phyloP scores from a whole-genome alignment of 352 stramenopile genomes.

The Blastocystis sp. region DNA sequence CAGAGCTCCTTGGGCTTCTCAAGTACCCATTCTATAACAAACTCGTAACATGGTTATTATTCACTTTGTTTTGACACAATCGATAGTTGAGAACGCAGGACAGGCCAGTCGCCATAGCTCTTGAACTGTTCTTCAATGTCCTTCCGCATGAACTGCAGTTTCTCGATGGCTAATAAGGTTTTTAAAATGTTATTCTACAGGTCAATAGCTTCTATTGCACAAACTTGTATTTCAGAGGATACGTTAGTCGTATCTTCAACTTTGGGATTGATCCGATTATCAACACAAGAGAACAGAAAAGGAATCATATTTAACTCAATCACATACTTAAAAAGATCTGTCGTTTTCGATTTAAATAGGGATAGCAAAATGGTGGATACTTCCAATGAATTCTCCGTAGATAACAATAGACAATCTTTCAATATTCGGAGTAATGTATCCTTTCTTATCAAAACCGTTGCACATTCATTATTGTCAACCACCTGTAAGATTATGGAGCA shows the following conservation, averaged over 20 bases:
- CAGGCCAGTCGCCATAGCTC: neutral
- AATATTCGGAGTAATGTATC: neutral
- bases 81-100: neutral
- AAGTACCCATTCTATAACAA: neutral
- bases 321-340: conserved; percentile 10
- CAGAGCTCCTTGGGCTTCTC: conserved; percentile 3
- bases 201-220: neutral
- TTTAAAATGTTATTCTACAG: neutral
- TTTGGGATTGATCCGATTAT: neutral
- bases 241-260: neutral
- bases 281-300: neutral
- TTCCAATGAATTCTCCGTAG: neutral
- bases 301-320: neutral
- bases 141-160: neutral
- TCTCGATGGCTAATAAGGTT: neutral
- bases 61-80: neutral
- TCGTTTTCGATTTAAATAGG: neutral
- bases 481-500: neutral
- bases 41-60: neutral
- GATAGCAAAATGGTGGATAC: neutral
- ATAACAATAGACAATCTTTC: neutral
- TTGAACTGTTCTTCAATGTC: neutral
- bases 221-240: neutral
- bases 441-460: neutral
- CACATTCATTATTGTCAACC: neutral